Evolutionary conservation across 202 grass and related monocot genomes (phyloP).

Genomic region (Brachypodium distachyon): DNA sequence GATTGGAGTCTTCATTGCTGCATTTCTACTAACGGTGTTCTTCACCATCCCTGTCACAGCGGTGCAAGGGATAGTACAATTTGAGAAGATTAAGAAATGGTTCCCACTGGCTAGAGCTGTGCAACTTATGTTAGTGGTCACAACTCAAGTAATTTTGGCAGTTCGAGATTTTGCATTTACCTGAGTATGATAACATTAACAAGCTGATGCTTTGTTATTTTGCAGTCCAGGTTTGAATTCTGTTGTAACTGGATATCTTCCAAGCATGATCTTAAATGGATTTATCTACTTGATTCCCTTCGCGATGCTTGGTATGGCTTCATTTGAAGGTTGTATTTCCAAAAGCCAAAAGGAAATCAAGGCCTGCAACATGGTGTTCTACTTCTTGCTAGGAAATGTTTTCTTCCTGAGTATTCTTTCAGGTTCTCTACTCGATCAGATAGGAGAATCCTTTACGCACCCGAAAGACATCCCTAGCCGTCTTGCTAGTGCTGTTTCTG

Average conservation of each 20-base stretch:
- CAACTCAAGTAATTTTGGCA: not conserved
- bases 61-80: constrained; percentile 85
- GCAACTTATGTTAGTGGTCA: constrained; percentile 62
- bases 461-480: constrained; percentile 78
- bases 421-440: constrained; percentile 68
- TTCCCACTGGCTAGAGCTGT: constrained; percentile 74
- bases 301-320: constrained; percentile 66
- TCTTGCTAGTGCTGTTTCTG: constrained; percentile 81
- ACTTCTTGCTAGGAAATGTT: constrained; percentile 92
- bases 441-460: constrained; percentile 77
- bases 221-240: constrained; percentile 87
- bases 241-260: constrained; percentile 77
- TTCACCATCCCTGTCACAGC: constrained; percentile 79
- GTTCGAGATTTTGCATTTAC: not conserved
- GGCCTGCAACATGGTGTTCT: constrained; percentile 87
- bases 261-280: constrained; percentile 71
- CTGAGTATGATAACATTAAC: not conserved
- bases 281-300: constrained; percentile 85
- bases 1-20: constrained; percentile 42
- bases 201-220: not conserved
- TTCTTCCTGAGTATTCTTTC: constrained; percentile 88
- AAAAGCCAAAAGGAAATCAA: constrained; percentile 74
- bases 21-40: constrained; percentile 66
- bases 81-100: constrained; percentile 78
- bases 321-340: constrained; percentile 62